Percentiles rank a stretch among this genome's conserved stretches.
Evolutionary conservation across 2,329 filamentous ascomycete genomes (phyloP).

Genomic region (Didymella segeticola): DNA sequence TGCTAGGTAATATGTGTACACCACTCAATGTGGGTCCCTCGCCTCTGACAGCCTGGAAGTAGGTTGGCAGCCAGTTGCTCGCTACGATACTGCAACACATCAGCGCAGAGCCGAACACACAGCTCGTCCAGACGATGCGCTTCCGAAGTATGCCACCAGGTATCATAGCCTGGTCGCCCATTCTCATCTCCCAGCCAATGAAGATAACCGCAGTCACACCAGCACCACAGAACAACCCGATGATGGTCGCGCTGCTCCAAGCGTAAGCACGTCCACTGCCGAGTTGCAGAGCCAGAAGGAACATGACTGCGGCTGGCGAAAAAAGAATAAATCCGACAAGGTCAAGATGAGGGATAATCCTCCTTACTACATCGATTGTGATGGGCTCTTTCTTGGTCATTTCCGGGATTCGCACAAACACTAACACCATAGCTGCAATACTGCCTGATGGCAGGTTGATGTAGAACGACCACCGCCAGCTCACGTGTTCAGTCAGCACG

Average conservation of each 20-base stretch:
- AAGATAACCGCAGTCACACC: conserved; percentile 41
- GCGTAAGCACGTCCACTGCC: conserved; percentile 43
- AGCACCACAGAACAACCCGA: conserved; percentile 46
- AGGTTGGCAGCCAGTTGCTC: conserved; percentile 42
- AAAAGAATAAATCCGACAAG: conserved; percentile 47
- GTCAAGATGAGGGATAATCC: conserved; percentile 45
- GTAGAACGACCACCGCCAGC: conserved; percentile 55
- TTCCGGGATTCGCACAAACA: conserved; percentile 42
- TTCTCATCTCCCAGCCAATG: conserved; percentile 44
- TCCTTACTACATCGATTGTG: conserved; percentile 27
- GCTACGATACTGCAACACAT: conserved; percentile 21
- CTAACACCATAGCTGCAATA: conserved; percentile 38
- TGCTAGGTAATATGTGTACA: conserved; percentile 49
- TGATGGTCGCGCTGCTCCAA: conserved; percentile 45
- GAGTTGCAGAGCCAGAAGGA: conserved; percentile 50
- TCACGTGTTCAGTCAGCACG: conserved; percentile 47
- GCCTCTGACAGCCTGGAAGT: conserved; percentile 51
- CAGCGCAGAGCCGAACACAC: conserved; percentile 14
- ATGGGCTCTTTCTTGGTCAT: conserved; percentile 10
- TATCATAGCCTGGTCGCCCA: conserved; percentile 49
- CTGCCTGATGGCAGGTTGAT: conserved; percentile 51
- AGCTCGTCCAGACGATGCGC: conserved; percentile 41
- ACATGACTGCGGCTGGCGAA: conserved; percentile 42
- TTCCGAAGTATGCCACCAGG: conserved; percentile 44
- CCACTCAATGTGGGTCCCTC: conserved; percentile 49